These are phyloP conservation scores for Aquanectria penicillioides DNA, from an alignment of 2,329 filamentous ascomycete species.

Conservation along the genomic window DNA sequence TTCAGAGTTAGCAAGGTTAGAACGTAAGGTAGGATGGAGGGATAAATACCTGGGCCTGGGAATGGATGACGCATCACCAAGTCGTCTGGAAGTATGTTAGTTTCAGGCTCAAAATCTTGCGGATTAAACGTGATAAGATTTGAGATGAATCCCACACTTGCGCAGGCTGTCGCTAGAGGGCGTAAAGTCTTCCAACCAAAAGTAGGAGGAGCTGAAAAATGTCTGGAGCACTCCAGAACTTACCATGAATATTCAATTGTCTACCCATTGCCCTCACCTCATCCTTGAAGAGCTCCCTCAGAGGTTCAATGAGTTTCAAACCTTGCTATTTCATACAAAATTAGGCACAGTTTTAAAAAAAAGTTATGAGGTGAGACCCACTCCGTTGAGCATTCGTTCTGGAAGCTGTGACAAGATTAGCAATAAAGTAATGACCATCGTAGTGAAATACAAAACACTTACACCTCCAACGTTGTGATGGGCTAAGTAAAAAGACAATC, in stretches of 20 bases:
- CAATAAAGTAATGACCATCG: no score
- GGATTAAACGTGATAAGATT: no score
- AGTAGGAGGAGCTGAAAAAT: no score
- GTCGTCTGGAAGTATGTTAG: background rate
- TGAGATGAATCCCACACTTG: no score
- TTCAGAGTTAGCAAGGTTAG: background rate
- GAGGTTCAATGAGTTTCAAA: background rate
- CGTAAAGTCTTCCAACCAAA: no score
- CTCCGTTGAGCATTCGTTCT: conserved; percentile 10
- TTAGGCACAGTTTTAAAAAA: background rate
- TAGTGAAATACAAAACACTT: no score
- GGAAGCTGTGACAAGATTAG: background rate
- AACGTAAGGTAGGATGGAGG: conserved; percentile 64
- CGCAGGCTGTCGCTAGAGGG: no score
- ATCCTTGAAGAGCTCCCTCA: conserved; percentile 73
- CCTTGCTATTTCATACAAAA: background rate
- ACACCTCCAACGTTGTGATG: conserved; percentile 33
- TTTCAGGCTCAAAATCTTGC: no score
- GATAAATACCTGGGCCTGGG: conserved; percentile 67
- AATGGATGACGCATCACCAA: conserved; percentile 41
- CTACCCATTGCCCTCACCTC: conserved; percentile 59
- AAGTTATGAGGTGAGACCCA: background rate
- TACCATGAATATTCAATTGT: background rate
- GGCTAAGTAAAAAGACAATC: no score
- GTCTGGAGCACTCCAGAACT: background rate